Conservation (phyloP, 805 yeast genomes). For the Candida sanyiensis region DNA sequence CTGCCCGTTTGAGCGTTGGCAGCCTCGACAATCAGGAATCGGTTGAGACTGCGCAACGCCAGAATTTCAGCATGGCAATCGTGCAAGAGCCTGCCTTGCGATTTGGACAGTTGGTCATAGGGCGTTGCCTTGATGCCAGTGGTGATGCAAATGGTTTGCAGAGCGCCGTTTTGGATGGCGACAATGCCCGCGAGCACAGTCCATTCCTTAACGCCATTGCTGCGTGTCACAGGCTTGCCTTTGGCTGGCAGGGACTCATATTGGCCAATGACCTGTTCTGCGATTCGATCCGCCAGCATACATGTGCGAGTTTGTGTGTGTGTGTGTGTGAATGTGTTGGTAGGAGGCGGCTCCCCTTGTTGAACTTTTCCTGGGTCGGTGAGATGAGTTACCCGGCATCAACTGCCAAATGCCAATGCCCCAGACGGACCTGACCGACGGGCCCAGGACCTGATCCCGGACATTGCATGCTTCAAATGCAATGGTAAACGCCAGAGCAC, state of each 20-base stretch:
- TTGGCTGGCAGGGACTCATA: constrained; percentile 22
- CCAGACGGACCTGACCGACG: too few species aligned
- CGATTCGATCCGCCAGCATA: constrained; percentile 8
- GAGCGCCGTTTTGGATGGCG: constrained; percentile 25
- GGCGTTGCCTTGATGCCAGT: constrained; percentile 86
- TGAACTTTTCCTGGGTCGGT: too few species aligned
- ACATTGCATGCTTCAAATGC: too few species aligned
- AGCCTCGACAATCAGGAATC: constrained; percentile 18
- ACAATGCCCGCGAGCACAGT: constrained; percentile 77
- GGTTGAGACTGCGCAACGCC: constrained; percentile 63
- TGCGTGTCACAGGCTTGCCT: constrained; percentile 56
- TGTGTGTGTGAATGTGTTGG: too few species aligned
- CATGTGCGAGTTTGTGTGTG: too few species aligned
- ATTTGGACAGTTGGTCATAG: constrained; percentile 35
- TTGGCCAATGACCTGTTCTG: constrained; percentile 1
- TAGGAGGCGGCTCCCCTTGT: too few species aligned
- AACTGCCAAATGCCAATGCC: too few species aligned
- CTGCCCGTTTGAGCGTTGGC: constrained; percentile 11
- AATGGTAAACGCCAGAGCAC: too few species aligned
- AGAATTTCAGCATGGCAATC: constrained; percentile 90
- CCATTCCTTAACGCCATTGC: constrained; percentile 74
- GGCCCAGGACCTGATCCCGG: too few species aligned
- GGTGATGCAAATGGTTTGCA: constrained; percentile 44
- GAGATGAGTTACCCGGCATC: too few species aligned
- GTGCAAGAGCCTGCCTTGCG: constrained; percentile 63